phyloP scores from a whole-genome alignment of 208 protist species.

The Wallacemonas sp. region DNA sequence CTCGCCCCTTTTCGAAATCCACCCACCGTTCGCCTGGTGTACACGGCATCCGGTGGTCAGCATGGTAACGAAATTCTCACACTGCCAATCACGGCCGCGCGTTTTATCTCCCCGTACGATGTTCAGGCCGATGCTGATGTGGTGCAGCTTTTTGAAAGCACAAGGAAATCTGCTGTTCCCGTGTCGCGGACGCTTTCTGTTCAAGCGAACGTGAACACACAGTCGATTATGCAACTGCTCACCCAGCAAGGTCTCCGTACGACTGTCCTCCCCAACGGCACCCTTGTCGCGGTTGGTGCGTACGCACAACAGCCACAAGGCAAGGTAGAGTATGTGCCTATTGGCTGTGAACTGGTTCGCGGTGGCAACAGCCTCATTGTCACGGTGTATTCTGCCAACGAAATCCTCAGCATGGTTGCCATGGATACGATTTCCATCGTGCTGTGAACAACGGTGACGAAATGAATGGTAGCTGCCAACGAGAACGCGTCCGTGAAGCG shows the following conservation, averaged over 20 bases:
- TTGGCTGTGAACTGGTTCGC: conserved; percentile 50
- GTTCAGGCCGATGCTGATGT: conserved; percentile 36
- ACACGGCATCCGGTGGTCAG: conserved; percentile 21
- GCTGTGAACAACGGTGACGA: neutral
- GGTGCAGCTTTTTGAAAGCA: conserved; percentile 35
- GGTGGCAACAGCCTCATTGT: conserved; percentile 32
- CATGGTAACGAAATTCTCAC: conserved; percentile 39
- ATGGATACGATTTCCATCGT: conserved; percentile 15
- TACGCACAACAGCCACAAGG: conserved; percentile 65
- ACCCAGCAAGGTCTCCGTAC: conserved; percentile 20
- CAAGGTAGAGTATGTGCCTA: conserved; percentile 51
- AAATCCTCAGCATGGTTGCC: conserved; percentile 31
- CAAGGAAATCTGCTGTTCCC: conserved; percentile 26
- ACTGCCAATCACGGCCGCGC: conserved; percentile 57
- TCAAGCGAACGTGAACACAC: neutral
- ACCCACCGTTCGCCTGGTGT: conserved; percentile 65
- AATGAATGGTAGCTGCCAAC: no score
- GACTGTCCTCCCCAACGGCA: conserved; percentile 14
- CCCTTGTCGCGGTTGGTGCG: conserved; percentile 53
- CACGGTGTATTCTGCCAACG: conserved; percentile 34
- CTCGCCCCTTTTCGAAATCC: conserved; percentile 50
- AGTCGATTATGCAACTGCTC: conserved; percentile 12
- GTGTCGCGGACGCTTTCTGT: conserved; percentile 26
- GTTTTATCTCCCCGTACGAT: conserved; percentile 71
- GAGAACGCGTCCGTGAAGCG: no score